These are phyloP conservation scores for Saccharomycopsis oosterbeekiorum DNA, from an alignment of 805 yeast species.

Conservation along the genomic window DNA sequence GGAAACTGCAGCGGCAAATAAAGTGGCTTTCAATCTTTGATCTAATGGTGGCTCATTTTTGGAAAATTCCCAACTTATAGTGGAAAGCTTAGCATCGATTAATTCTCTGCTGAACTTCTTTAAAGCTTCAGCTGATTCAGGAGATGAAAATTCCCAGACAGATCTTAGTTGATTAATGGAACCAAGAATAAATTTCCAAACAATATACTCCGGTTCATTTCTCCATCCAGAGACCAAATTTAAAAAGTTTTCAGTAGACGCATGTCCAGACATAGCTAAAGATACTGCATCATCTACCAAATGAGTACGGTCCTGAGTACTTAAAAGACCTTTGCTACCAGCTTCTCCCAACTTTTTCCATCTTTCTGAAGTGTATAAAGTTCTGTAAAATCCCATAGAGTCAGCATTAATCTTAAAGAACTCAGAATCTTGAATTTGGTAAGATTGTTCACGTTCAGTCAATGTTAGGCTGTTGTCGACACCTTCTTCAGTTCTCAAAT, in stretches of 20 bases:
- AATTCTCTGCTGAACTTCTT: slow-evolving; percentile 45
- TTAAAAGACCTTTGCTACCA: slow-evolving; percentile 39
- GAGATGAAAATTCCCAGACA: slow-evolving; percentile 48
- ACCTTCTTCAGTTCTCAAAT: slow-evolving; percentile 51
- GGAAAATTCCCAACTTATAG: slow-evolving; percentile 57
- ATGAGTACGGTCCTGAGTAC: slow-evolving; percentile 72
- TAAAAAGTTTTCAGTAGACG: slow-evolving; percentile 51
- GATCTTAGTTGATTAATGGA: slow-evolving; percentile 39
- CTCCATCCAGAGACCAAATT: slow-evolving; percentile 52
- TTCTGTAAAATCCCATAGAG: slow-evolving; percentile 67
- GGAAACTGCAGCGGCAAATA: slow-evolving; percentile 51
- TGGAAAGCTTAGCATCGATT: slow-evolving; percentile 41
- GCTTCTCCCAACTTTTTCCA: slow-evolving; percentile 54
- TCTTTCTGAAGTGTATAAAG: slow-evolving; percentile 59
- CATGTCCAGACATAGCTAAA: slow-evolving; percentile 60
- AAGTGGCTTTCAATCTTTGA: slow-evolving; percentile 56
- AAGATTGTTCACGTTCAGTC: slow-evolving; percentile 36
- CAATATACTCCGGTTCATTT: slow-evolving; percentile 51
- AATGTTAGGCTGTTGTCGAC: slow-evolving; percentile 47
- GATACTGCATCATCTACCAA: slow-evolving; percentile 70
- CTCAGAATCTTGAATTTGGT: slow-evolving; percentile 34
- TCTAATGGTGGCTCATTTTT: slow-evolving; percentile 46
- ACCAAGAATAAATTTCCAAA: slow-evolving; percentile 52
- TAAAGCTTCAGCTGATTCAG: slow-evolving; percentile 37
- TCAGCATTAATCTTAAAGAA: slow-evolving; percentile 66